phyloP scores from a whole-genome alignment of 225 moss, liverwort and hornwort species.

The Physcomitrellopsis africana region DNA sequence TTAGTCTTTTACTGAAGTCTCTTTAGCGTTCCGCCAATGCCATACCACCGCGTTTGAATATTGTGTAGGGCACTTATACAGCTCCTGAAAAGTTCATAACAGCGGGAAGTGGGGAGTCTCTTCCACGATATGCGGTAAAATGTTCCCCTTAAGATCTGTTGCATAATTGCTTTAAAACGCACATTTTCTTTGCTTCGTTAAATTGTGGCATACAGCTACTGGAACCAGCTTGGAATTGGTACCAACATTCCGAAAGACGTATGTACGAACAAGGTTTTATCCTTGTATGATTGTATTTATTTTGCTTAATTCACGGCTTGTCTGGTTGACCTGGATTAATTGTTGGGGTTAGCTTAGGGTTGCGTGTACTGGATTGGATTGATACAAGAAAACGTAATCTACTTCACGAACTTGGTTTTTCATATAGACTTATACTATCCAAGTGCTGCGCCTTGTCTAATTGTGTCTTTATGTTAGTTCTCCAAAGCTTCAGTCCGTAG shows the following conservation, averaged over 20 bases:
- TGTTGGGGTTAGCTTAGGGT: too few relatives aligned
- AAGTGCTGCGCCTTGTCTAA: not conserved
- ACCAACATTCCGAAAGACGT: not conserved
- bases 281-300: not conserved
- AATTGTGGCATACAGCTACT: not conserved
- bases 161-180: not conserved
- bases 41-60: not conserved
- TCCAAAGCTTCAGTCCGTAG: not conserved
- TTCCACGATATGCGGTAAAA: constrained; percentile 49
- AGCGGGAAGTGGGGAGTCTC: constrained; percentile 4
- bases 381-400: not conserved
- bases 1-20: not conserved
- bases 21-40: not conserved
- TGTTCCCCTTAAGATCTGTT: not conserved
- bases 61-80: constrained; percentile 27
- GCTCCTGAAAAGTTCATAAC: constrained; percentile 10
- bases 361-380: too few relatives aligned
- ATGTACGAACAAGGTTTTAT: not conserved
- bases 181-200: not conserved
- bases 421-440: not conserved
- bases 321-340: not conserved
- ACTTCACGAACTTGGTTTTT: not conserved
- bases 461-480: not conserved
- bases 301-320: too few relatives aligned
- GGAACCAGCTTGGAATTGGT: not conserved